Base-by-base conservation (phyloP, 345 rosid genomes). In the Bruguiera gymnorhiza region DNA sequence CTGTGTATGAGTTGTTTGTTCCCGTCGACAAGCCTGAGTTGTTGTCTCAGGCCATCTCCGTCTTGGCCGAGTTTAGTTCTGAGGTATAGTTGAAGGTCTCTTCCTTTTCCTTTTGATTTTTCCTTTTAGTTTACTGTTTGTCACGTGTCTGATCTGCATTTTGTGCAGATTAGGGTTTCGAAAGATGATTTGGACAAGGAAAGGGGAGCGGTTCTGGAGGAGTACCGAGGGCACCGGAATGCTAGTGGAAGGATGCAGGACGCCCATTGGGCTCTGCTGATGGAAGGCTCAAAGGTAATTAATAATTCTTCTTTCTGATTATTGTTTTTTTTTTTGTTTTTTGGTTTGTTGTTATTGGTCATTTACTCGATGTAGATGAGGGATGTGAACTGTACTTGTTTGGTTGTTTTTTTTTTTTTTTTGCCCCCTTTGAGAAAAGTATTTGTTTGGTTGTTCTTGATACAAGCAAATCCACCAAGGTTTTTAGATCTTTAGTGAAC, bases 121-220 rank as follows among this genome's bases (percentile, higher is more conserved):
- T 60, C 52, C 29, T 39, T 61, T 29, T 73, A 31, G n/a, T 55
- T 51, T 56, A 27, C 27, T 64, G 31, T 68, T 50, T 55, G 60
- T 48, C 36, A 48, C 48, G 18, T 43, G 3, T 43, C 19, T 43
- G 50, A 4, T 24, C 16, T 63, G 66, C 27, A 32, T 61, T 19
- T 69, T 51, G 53, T 77, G 70, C 70, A 93, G 98, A 81, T 93
- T 78, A 92, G 94, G 73, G 87, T 86, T 68, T 86, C 94, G 1
- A 86, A 83, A 76, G 92, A 89, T 29, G 98, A 93, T 83, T 73
- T 93, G 82, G 90, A 91, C 27, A 89, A 91, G 78, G 98, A 93
- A 80, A 87, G 92, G 80, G 98, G 98, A 10, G 96, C 98, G 54
- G 94, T 93, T 66, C 75, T 93, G 88, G 98, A 93, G 77, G 98